Conservation (phyloP, 208 protist genomes). For the Trypanosoma cruzi region DNA sequence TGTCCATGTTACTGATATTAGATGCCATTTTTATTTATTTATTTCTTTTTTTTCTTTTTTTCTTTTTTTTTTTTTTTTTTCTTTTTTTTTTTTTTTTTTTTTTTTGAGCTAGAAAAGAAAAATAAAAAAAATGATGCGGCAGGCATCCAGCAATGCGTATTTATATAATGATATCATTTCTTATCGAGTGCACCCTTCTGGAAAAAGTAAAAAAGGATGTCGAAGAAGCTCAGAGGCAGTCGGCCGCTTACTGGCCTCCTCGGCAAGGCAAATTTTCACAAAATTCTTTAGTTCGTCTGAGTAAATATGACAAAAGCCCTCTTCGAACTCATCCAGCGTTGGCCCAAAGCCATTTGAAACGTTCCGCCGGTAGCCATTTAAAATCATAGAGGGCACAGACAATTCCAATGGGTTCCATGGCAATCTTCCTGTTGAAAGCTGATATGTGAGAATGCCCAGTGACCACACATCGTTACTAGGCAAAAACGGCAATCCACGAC, state of each 20-base stretch:
- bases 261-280: conserved; percentile 51
- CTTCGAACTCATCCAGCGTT: conserved; percentile 55
- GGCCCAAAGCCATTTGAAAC: conserved; percentile 45
- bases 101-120: too few relatives aligned
- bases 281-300: conserved; percentile 59
- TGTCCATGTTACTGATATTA: too few relatives aligned
- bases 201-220: conserved; percentile 77
- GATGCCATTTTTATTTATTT: too few relatives aligned
- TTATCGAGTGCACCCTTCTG: too few relatives aligned
- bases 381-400: conserved; percentile 63
- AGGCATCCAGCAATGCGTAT: too few relatives aligned
- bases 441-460: conserved; percentile 72
- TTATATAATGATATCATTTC: too few relatives aligned
- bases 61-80: too few relatives aligned
- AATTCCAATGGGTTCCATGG: conserved; percentile 72
- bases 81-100: too few relatives aligned
- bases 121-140: conserved; percentile 15
- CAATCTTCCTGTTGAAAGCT: conserved; percentile 64
- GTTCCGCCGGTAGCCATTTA: conserved; percentile 44
- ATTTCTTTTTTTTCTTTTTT: too few relatives aligned
- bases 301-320: conserved; percentile 12
- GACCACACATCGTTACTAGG: conserved; percentile 84
- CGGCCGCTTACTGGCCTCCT: conserved; percentile 58
- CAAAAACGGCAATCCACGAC: conserved; percentile 48
- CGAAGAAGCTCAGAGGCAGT: conserved; percentile 49